These are phyloP conservation scores for Neurospora terricola DNA, from an alignment of 495 filamentous ascomycete genomes.

Conservation along the genomic window DNA sequence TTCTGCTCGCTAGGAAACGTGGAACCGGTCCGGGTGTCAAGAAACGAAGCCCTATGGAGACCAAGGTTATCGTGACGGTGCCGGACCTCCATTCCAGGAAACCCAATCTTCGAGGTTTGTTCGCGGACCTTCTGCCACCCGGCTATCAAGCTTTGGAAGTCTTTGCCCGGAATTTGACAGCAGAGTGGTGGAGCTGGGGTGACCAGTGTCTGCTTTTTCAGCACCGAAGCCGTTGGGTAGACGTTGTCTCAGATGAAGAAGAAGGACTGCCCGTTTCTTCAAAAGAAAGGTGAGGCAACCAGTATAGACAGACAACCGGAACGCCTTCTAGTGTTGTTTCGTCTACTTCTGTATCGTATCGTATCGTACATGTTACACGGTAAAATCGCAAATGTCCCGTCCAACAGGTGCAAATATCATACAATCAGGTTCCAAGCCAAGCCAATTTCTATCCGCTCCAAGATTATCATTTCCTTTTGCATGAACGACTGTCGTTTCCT, in stretches of 20 bases:
- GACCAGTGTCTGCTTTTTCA: constrained; percentile 81
- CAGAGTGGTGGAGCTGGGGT: constrained; percentile 85
- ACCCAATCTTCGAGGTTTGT: constrained; percentile 44
- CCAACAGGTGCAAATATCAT: neutral
- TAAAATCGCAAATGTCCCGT: neutral
- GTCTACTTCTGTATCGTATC: neutral
- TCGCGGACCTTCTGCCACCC: constrained; percentile 33
- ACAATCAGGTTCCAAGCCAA: neutral
- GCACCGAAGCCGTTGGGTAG: constrained; percentile 54
- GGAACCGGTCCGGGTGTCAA: constrained; percentile 16
- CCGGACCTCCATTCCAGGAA: constrained; percentile 91
- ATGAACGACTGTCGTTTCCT: neutral
- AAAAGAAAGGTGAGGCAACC: neutral
- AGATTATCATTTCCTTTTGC: neutral
- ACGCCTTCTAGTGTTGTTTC: neutral
- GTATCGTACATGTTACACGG: neutral
- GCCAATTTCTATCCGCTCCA: neutral
- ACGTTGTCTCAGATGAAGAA: neutral
- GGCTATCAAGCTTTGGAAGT: constrained; percentile 67
- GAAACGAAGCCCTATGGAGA: neutral
- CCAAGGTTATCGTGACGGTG: constrained; percentile 58
- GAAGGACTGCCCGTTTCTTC: neutral
- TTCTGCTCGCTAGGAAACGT: constrained; percentile 55
- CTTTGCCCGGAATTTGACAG: constrained; percentile 77
- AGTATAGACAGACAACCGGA: neutral